Conservation (phyloP, 2,329 filamentous ascomycete species). For the Botrytis deweyae region DNA sequence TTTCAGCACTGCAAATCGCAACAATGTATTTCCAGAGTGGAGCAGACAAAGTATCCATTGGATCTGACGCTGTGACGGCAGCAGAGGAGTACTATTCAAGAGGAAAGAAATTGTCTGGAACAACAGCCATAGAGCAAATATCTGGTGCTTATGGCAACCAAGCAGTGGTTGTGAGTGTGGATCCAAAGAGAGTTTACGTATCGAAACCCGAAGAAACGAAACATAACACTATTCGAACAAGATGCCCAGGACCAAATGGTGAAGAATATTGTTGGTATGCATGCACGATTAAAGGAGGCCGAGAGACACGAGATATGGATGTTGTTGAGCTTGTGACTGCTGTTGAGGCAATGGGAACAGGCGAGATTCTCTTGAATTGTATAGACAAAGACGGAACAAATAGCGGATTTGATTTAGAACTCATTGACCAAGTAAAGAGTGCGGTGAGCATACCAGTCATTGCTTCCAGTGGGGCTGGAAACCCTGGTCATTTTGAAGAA, state of each 20-base stretch:
- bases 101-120: constrained; percentile 68
- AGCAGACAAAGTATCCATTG: constrained; percentile 96
- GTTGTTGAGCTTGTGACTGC: constrained; percentile 84
- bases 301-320: constrained; percentile 91
- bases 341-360: constrained; percentile 92
- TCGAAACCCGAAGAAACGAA: constrained; percentile 64
- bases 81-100: constrained; percentile 84
- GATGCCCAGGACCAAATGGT: constrained; percentile 67
- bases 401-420: constrained; percentile 88
- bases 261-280: constrained; percentile 93
- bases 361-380: constrained; percentile 94
- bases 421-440: constrained; percentile 85
- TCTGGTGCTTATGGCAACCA: constrained; percentile 92
- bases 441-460: constrained; percentile 90
- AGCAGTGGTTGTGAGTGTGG: constrained; percentile 92
- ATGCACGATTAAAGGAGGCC: constrained; percentile 92
- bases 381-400: constrained; percentile 97
- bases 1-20: constrained; percentile 90
- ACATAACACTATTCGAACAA: constrained; percentile 70
- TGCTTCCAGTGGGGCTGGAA: constrained; percentile 87
- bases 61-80: constrained; percentile 88
- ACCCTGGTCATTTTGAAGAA: constrained; percentile 83
- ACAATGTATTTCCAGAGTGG: constrained; percentile 97
- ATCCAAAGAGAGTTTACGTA: constrained; percentile 90
- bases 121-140: constrained; percentile 93